These are phyloP conservation scores for Blepharisma japonicum DNA, from an alignment of 73 alveolate species.

Conservation along the genomic window DNA sequence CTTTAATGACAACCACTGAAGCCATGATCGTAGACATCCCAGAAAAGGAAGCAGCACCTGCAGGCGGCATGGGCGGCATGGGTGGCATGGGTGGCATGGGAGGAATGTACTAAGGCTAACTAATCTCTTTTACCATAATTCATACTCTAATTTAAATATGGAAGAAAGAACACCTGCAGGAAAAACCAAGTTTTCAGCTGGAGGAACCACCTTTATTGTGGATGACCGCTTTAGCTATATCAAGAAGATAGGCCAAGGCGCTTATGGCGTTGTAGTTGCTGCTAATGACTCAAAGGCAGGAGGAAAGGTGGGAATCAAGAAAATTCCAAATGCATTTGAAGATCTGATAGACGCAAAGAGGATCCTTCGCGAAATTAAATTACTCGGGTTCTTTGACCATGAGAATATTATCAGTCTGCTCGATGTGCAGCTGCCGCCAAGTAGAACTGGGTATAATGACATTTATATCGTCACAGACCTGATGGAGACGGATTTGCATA, in stretches of 20 bases:
- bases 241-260: constrained; percentile 68
- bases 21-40: constrained; percentile 54
- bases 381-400: constrained; percentile 66
- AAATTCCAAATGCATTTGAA: constrained; percentile 68
- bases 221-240: constrained; percentile 50
- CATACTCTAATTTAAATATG: no score
- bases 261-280: constrained; percentile 72
- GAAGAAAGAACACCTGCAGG: no score
- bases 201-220: constrained; percentile 46
- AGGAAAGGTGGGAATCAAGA: constrained; percentile 59
- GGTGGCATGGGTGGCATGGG: constrained; percentile 85
- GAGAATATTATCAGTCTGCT: constrained; percentile 65
- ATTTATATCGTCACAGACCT: constrained; percentile 77
- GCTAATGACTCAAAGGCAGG: constrained; percentile 57
- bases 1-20: constrained; percentile 93
- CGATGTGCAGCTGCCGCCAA: constrained; percentile 79
- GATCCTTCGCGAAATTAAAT: constrained; percentile 66
- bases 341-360: constrained; percentile 56
- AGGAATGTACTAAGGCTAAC: neutral
- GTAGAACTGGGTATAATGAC: constrained; percentile 65
- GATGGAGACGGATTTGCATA: constrained; percentile 86
- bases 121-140: no score
- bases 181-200: neutral
- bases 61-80: constrained; percentile 54
- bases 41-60: constrained; percentile 49